Evolutionary conservation across 805 yeast genomes (phyloP), one percentile per base, ranked within the genome.

Genomic region (Ogataea salicorniae): DNA sequence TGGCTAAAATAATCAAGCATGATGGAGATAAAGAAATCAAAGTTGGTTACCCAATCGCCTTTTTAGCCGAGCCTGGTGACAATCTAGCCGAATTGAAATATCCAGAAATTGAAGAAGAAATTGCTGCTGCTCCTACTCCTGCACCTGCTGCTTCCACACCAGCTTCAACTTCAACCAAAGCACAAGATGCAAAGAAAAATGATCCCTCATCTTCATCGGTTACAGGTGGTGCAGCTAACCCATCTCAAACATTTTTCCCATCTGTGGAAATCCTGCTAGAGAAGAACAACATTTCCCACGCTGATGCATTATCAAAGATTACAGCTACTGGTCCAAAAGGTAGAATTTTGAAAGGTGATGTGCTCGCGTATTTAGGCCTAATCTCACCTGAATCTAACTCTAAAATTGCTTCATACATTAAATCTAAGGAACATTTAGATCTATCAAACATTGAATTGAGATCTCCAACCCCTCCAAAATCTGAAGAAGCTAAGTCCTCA

Each of bases 11-110:
- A 47, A 54, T 77, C 45, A 62, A 58, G n/a, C 74, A 72, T 23
- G 82, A 85, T 48, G 99, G 99, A n/a, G 79, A 80, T 36, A 81
- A 80, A 49, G 91, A 82, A 35, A 72, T 92, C 46, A 79, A 82
- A 8, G 98, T 92, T 9, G 97, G 97, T n/a, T 71, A 76, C 39
- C 84, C 96, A 29, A 92, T 92, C 69, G 99, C 97, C 0, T 81
- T 80, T 46, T 56, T 87, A 48, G 97, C 97, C 13, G 98, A 91
- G 56, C 83, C 80, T 1, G 95, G 81, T 34, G 99, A 94, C 62
- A 95, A 91, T 61, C 62, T 92, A 51, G 61, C 79, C 9, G 67
- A 79, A 15, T 70, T 90, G 53, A 81, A 79, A 54, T 64, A 74
- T 50, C 95, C 96, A 15, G 63, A 66, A 23, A 60, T 74, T 44